Base-by-base conservation (phyloP, 257 asterid genomes). In the Solanum medicagineum region DNA sequence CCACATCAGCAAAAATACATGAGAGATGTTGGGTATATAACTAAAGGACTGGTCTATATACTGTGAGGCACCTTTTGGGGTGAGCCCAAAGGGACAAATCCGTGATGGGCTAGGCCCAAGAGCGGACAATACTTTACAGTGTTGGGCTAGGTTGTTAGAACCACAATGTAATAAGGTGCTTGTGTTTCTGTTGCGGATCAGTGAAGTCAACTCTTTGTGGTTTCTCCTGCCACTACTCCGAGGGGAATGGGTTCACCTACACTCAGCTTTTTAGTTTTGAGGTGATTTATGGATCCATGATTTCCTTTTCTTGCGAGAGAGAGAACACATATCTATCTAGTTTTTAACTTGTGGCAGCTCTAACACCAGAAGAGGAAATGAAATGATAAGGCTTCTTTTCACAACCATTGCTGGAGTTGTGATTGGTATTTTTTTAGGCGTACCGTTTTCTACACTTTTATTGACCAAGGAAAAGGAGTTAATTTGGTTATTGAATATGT, bases 391-490 rank as follows among this genome's bases (percentile, higher is more conserved):
- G 92, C 90, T 96, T 20, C 85, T 93, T 44, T 80, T 92, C 32
- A 93, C 97, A 20, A 92, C 97, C 66, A 85, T 93, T n/a, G 92
- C 90, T 77, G 98, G 97, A 77, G 86, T 92, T 81, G 90, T 95
- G 63, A 82, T 92, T 83, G 98, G 98, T 83, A 94, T 93, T 92
- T 92, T 92, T 85, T 84, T 96, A 86, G 99, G 98, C 26, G 95
- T 90, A 90, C 92, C 98, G 10, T 93, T 92, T 87, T 98, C 98
- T 17, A 81, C 94, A 66, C 87, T 91, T 74, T 84, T 95, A 71
- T 70, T 91, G 84, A 84, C 95, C 69, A 96, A 96, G 97, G 98
- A 90, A 91, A 15, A 95, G 56, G 32, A 32, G 74, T 22, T 53
- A 79, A 65, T 65, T 81, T 54, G 32, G 57, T 22, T 16, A 44